phyloP scores from a whole-genome alignment of 768 basidiomycete genomes.

The Tubosaeta sp. region DNA sequence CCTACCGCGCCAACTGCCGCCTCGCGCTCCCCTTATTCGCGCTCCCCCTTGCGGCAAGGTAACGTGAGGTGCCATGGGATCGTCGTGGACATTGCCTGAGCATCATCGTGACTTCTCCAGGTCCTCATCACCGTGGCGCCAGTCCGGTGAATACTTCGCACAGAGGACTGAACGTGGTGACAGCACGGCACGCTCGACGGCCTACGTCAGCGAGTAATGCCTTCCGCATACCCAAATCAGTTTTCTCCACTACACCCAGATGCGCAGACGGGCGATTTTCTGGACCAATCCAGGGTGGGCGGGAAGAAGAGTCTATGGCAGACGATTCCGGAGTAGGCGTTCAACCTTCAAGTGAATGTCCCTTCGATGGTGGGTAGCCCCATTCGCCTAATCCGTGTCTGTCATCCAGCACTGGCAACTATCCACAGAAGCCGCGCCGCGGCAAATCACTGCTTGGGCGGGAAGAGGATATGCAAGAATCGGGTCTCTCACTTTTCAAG shows the following conservation, averaged over 20 bases:
- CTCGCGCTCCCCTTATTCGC: too few species aligned
- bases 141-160: slow-evolving; percentile 47
- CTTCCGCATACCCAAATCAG: slow-evolving; percentile 43
- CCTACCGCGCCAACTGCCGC: too few species aligned
- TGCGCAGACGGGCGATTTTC: slow-evolving; percentile 30
- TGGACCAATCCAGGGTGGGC: slow-evolving; percentile 50
- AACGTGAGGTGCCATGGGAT: too few species aligned
- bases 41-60: too few species aligned
- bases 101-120: slow-evolving; percentile 5
- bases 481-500: slow-evolving; percentile 89
- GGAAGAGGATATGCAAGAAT: slow-evolving; percentile 89
- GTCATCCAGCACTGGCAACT: slow-evolving; percentile 66
- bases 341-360: slow-evolving; percentile 72
- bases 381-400: slow-evolving; percentile 4
- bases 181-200: slow-evolving; percentile 51
- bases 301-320: slow-evolving; percentile 89
- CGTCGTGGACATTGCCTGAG: too few species aligned
- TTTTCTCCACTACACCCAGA: slow-evolving; percentile 38
- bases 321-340: slow-evolving; percentile 69
- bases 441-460: slow-evolving; percentile 90
- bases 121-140: too few species aligned
- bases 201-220: slow-evolving; percentile 44
- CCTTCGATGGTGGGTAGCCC: background rate
- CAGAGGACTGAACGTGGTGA: slow-evolving; percentile 66
- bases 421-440: slow-evolving; percentile 63